Conservation (phyloP, 2,329 filamentous ascomycete species). For the Phialophora expanda region DNA sequence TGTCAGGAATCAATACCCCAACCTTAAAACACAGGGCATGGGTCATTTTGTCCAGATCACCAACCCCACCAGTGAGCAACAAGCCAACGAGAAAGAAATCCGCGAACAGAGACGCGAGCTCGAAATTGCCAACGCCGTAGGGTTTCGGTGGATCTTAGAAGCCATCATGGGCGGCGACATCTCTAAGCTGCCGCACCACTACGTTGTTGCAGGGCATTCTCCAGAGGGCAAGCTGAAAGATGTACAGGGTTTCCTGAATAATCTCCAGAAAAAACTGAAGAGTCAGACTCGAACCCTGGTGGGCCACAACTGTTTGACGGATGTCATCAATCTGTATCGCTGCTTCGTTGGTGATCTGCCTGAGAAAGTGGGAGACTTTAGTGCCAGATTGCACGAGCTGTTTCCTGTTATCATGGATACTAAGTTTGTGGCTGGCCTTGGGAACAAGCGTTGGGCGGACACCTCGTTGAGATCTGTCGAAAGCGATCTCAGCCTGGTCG, state of each 20-base stretch:
- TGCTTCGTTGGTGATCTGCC: conserved; percentile 65
- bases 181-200: conserved; percentile 45
- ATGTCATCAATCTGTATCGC: conserved; percentile 66
- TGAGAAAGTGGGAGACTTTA: conserved; percentile 61
- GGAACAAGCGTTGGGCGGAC: conserved; percentile 37
- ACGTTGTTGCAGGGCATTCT: conserved; percentile 41
- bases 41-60: conserved; percentile 50
- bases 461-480: conserved; percentile 59
- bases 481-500: conserved; percentile 46
- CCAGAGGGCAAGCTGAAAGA: conserved; percentile 38
- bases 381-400: conserved; percentile 55
- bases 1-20: conserved; percentile 64
- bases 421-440: conserved; percentile 64
- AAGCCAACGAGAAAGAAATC: conserved; percentile 41
- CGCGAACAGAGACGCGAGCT: conserved; percentile 40
- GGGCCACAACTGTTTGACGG: conserved; percentile 68
- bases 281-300: conserved; percentile 59
- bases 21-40: conserved; percentile 47
- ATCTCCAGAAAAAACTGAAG: conserved; percentile 50
- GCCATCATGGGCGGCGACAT: conserved; percentile 52
- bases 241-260: conserved; percentile 38
- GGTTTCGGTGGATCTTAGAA: conserved; percentile 56
- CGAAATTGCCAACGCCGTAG: conserved; percentile 47
- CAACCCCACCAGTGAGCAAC: conserved; percentile 45
- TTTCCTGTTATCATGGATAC: conserved; percentile 67